A percentile compares a stretch with the other conserved stretches of the same genome.
phyloP scores from a whole-genome alignment of 371 early-diverging fungal species.

The Haplosporangium sp. region DNA sequence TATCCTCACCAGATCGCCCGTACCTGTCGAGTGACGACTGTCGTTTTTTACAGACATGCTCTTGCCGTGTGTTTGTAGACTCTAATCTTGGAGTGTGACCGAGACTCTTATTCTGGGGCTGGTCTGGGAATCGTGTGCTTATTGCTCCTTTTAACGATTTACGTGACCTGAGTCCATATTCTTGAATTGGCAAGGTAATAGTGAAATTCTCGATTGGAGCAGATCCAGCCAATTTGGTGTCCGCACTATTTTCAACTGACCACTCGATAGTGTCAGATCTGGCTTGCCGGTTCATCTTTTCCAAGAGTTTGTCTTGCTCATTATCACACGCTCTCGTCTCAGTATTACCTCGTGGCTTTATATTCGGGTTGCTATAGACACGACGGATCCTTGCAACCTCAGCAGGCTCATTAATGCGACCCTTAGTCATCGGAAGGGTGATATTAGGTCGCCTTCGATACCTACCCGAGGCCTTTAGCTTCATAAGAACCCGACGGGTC shows the following conservation, averaged over 20 bases:
- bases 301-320: background rate
- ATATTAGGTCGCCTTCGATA: constrained; percentile 25
- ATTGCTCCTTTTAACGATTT: constrained; percentile 5
- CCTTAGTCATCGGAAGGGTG: constrained; percentile 10
- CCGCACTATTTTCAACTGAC: constrained; percentile 5
- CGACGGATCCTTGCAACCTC: constrained; percentile 35
- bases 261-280: constrained; percentile 15
- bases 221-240: background rate
- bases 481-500: constrained; percentile 13
- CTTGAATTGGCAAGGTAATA: background rate
- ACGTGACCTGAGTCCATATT: background rate
- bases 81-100: background rate
- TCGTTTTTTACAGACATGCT: background rate
- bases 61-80: background rate
- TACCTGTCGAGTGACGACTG: background rate
- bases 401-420: constrained; percentile 17
- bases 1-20: background rate
- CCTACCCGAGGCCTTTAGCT: constrained; percentile 12
- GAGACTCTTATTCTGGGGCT: background rate
- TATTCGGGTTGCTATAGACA: constrained; percentile 1
- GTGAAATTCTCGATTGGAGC: background rate
- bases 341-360: background rate
- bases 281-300: constrained; percentile 16
- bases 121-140: constrained; percentile 8
- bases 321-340: background rate